These are phyloP conservation scores for Neophaeococcomyces mojaviensis DNA, from an alignment of 2,329 filamentous ascomycete genomes.

Conservation along the genomic window DNA sequence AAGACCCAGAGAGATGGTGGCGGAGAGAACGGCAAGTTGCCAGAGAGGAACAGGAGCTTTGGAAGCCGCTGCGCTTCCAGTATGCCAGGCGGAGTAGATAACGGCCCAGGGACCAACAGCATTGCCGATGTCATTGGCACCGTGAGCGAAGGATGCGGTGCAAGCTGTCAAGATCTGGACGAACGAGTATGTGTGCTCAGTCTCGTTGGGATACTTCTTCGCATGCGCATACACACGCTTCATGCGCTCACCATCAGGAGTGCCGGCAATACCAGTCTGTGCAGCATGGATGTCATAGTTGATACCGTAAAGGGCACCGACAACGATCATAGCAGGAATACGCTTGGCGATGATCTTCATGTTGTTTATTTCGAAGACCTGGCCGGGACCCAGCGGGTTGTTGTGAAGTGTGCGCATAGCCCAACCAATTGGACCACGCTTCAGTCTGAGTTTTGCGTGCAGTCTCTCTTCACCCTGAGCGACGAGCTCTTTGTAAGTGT, in stretches of 20 bases:
- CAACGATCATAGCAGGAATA: slow-evolving; percentile 59
- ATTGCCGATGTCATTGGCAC: slow-evolving; percentile 70
- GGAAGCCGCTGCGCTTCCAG: slow-evolving; percentile 51
- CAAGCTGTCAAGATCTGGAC: slow-evolving; percentile 48
- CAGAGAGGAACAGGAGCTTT: slow-evolving; percentile 64
- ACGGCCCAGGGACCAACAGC: slow-evolving; percentile 62
- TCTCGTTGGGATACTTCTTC: slow-evolving; percentile 60
- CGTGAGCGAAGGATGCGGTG: slow-evolving; percentile 52
- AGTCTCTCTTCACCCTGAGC: slow-evolving; percentile 50
- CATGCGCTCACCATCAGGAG: slow-evolving; percentile 67
- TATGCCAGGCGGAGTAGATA: slow-evolving; percentile 61
- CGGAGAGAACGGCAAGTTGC: slow-evolving; percentile 64
- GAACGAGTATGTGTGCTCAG: slow-evolving; percentile 55
- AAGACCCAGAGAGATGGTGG: slow-evolving; percentile 58
- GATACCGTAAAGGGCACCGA: slow-evolving; percentile 61
- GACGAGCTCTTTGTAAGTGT: slow-evolving; percentile 56
- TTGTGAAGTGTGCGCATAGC: slow-evolving; percentile 69
- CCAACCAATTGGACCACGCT: slow-evolving; percentile 67
- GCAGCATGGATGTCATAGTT: slow-evolving; percentile 78
- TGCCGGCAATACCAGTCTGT: slow-evolving; percentile 62
- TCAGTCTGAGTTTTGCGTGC: slow-evolving; percentile 56
- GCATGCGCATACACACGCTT: slow-evolving; percentile 57
- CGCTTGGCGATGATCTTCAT: slow-evolving; percentile 56
- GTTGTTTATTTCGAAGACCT: slow-evolving; percentile 69
- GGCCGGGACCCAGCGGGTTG: slow-evolving; percentile 64